Base-by-base conservation (phyloP, 495 filamentous ascomycete genomes). In the Neurospora pannonica region DNA sequence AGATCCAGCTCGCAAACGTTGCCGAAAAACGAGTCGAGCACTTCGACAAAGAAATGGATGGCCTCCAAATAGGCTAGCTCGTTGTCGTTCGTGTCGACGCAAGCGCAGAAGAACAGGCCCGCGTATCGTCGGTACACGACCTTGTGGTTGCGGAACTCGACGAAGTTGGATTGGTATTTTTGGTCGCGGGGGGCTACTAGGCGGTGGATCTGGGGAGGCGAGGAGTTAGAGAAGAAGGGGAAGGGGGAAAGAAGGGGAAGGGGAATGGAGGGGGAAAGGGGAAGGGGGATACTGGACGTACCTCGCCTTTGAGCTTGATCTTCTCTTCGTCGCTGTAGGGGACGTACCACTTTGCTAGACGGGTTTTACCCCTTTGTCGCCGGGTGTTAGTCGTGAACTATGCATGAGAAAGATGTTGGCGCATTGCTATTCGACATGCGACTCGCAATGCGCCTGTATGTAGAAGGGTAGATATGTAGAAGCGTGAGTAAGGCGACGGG, bases 1-100 rank as follows among this genome's bases (percentile, higher is more conserved):
- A 99, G 96, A 79, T 99, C 96, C 77, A 99, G 87, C 86, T 99
- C 97, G 89, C 96, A 99, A 72, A 99, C 96, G 82, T 99, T 99
- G 77, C 96, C 96, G 81, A 99, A 99, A 86, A 99, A 99, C 77
- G 92, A 88, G 88, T 99, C 96, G 79, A 99, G 87, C 75, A 99
- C 96, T 85, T 99, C 96, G 75, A 99, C 96, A 80, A 99, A 98
- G 86, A 99, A 98, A 86, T 99, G 96, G 81, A 99, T 97, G 0
- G 95, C 96, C 83, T 99, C 96, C 71, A 99, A 87, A 81, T 96
- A 99, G 60, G 97, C 95, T 46, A 99, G 86, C 86, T 98, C 96
- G 84, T 98, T 99, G 83, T 99, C 96, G 82, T 97, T 98, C 71
- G 97, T 95, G 85, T 99, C 96, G 77, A 99, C 96, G 83, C 97